Conservation (phyloP, 176 grass and related monocot species). For the Carex kokanica region DNA sequence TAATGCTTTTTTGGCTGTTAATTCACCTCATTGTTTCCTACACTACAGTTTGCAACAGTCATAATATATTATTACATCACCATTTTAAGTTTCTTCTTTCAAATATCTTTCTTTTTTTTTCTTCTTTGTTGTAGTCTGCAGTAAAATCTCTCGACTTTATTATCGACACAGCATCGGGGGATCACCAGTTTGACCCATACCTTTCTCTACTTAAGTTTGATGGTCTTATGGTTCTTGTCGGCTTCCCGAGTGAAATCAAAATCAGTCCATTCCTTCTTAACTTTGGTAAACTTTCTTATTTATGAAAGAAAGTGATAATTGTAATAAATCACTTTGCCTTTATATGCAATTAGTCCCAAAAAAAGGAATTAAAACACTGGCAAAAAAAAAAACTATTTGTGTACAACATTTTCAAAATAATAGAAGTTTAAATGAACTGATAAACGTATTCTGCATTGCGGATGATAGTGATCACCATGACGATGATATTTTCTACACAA, state of each 20-base stretch:
- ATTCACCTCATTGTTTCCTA: background rate
- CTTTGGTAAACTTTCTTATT: slow-evolving; percentile 9
- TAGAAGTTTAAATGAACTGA: background rate
- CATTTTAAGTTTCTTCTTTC: background rate
- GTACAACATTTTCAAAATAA: background rate
- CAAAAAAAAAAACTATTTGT: background rate
- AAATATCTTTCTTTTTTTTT: background rate
- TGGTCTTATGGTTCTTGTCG: slow-evolving; percentile 37
- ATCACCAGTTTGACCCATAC: slow-evolving; percentile 46
- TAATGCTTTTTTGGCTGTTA: background rate
- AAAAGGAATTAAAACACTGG: background rate
- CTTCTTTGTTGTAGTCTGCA: slow-evolving; percentile 23
- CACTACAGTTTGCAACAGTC: background rate
- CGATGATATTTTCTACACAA: background rate
- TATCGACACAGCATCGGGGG: slow-evolving; percentile 37
- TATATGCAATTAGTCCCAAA: background rate
- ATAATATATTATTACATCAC: background rate
- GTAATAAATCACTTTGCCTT: background rate
- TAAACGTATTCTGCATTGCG: background rate
- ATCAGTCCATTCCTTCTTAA: slow-evolving; percentile 18
- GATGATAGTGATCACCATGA: background rate
- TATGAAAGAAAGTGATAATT: background rate
- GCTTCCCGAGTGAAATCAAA: slow-evolving; percentile 37
- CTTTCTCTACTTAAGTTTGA: slow-evolving; percentile 36
- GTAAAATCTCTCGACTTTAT: slow-evolving; percentile 39